Percentiles rank a stretch among this genome's conserved stretches.
Conservation (phyloP, 306 rosid species). For the Phaseolus lunatus region DNA sequence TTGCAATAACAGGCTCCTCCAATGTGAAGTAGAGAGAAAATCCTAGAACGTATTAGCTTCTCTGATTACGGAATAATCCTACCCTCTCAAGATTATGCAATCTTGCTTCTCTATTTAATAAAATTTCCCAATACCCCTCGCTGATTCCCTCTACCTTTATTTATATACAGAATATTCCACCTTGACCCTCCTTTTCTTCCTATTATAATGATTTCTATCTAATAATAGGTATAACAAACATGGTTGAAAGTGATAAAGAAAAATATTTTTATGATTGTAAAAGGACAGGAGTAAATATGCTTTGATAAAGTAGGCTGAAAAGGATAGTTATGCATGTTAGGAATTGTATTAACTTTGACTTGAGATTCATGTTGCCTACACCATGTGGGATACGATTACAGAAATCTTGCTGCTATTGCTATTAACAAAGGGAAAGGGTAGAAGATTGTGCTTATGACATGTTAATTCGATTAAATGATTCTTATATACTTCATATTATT, state of each 20-base stretch:
- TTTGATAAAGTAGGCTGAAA: slow-evolving; percentile 26
- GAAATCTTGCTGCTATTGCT: slow-evolving; percentile 26
- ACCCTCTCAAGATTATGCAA: not conserved
- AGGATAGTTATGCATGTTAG: slow-evolving; percentile 33
- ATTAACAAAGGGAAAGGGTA: slow-evolving; percentile 33
- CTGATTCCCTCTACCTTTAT: not conserved
- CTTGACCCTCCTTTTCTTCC: not conserved
- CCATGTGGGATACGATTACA: not conserved
- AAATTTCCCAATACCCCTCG: not conserved
- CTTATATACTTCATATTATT: slow-evolving; percentile 35
- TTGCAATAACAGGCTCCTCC: not conserved
- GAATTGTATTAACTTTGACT: slow-evolving; percentile 39
- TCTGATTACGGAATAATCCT: not conserved
- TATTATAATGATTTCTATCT: not conserved
- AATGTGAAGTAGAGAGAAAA: not conserved
- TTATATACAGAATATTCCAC: not conserved
- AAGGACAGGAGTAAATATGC: slow-evolving; percentile 10
- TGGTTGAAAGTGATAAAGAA: slow-evolving; percentile 13
- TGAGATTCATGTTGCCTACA: slow-evolving; percentile 24
- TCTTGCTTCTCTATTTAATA: not conserved
- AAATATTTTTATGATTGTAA: slow-evolving; percentile 2
- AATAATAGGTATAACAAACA: not conserved
- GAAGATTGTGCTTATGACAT: slow-evolving; percentile 46
- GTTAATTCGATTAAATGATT: slow-evolving; percentile 31
- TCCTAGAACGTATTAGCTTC: not conserved